Percentiles rank a stretch among this genome's conserved stretches.
Evolutionary conservation across 2,329 filamentous ascomycete species (phyloP).

Genomic region (Fusarium redolens): DNA sequence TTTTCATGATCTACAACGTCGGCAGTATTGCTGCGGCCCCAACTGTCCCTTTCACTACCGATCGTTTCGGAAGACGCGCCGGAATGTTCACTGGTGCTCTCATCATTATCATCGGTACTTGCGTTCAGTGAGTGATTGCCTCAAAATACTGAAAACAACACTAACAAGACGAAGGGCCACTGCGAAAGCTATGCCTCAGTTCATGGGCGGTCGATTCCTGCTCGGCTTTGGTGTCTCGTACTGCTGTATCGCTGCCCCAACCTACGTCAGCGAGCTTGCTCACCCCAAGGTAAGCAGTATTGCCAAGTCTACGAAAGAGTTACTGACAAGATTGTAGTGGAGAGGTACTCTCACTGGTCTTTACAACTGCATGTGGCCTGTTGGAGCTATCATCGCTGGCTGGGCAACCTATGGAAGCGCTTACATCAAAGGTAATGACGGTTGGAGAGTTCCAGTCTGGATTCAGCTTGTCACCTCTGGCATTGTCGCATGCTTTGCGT

Average conservation of each 20-base stretch:
- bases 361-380: slow-evolving; percentile 52
- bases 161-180: slow-evolving; percentile 38
- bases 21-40: slow-evolving; percentile 55
- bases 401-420: slow-evolving; percentile 65
- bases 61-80: slow-evolving; percentile 54
- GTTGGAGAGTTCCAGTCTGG: slow-evolving; percentile 53
- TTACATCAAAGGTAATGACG: slow-evolving; percentile 48
- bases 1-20: slow-evolving; percentile 61
- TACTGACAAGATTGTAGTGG: slow-evolving; percentile 49
- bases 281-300: slow-evolving; percentile 53
- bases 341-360: slow-evolving; percentile 56
- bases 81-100: slow-evolving; percentile 55
- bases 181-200: slow-evolving; percentile 49
- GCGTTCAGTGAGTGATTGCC: slow-evolving; percentile 47
- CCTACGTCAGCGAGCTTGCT: slow-evolving; percentile 60
- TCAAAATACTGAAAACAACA: rapidly evolving
- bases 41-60: slow-evolving; percentile 55
- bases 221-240: slow-evolving; percentile 64
- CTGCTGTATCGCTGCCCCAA: slow-evolving; percentile 53
- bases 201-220: slow-evolving; percentile 64
- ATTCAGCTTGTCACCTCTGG: slow-evolving; percentile 54
- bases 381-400: slow-evolving; percentile 64
- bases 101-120: slow-evolving; percentile 56
- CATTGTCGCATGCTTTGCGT: slow-evolving; percentile 49
- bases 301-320: rapidly evolving